Conservation (phyloP, 495 filamentous ascomycete species). For the Penicillium verhagenii region DNA sequence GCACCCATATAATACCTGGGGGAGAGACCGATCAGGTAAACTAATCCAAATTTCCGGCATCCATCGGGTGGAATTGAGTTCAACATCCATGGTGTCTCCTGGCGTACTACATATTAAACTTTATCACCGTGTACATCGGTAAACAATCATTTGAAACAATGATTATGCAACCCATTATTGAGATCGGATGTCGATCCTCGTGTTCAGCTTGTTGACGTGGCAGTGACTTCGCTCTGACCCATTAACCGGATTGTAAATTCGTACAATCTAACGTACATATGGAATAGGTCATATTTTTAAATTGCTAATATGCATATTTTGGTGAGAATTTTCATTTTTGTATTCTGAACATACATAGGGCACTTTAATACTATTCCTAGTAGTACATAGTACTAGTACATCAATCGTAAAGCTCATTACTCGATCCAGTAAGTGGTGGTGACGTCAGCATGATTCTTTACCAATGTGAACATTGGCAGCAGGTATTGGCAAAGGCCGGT, state of each 20-base stretch:
- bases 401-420: conserved; percentile 19
- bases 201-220: conserved; percentile 29
- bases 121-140: neutral
- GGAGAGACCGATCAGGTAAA: neutral
- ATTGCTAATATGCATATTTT: too few relatives aligned
- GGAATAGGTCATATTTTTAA: neutral
- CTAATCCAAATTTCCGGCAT: neutral
- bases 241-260: neutral
- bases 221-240: conserved; percentile 8
- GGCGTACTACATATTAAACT: neutral
- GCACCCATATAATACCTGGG: neutral
- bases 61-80: neutral
- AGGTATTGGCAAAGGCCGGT: neutral
- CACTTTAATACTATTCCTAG: neutral
- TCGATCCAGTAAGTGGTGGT: conserved; percentile 20
- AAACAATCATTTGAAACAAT: conserved; percentile 6
- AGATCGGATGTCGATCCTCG: conserved; percentile 3
- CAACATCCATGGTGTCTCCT: neutral
- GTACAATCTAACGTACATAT: neutral
- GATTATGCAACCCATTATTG: conserved; percentile 9
- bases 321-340: too few relatives aligned
- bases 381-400: neutral
- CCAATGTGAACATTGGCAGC: conserved; percentile 17
- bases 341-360: too few relatives aligned
- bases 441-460: conserved; percentile 39